Percentiles rank a stretch among this genome's conserved stretches.
These are phyloP conservation scores for Alternaria consortialis DNA, from an alignment of 2,329 filamentous ascomycete species.

Conservation along the genomic window DNA sequence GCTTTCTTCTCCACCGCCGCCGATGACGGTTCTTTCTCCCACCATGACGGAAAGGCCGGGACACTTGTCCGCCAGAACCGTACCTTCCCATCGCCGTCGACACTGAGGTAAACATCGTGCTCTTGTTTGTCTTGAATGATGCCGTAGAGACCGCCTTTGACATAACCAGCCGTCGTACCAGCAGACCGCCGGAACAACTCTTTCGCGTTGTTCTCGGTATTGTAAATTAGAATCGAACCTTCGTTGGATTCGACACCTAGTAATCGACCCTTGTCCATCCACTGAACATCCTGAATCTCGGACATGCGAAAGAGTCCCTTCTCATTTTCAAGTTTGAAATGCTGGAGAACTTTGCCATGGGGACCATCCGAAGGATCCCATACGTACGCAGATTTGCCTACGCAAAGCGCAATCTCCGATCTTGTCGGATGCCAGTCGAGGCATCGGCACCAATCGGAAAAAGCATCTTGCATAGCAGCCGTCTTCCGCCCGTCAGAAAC, in stretches of 20 bases:
- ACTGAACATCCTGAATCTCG: slow-evolving; percentile 18
- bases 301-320: slow-evolving; percentile 10
- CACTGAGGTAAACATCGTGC: slow-evolving; percentile 29
- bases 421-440: slow-evolving; percentile 39
- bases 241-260: slow-evolving; percentile 30
- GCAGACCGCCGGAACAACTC: slow-evolving; percentile 36
- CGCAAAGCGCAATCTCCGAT: slow-evolving; percentile 32
- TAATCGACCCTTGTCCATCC: slow-evolving; percentile 30
- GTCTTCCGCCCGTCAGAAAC: slow-evolving; percentile 26
- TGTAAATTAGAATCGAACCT: slow-evolving; percentile 35
- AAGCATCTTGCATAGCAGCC: slow-evolving; percentile 20
- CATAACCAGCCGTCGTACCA: slow-evolving; percentile 15
- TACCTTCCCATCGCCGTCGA: slow-evolving; percentile 36
- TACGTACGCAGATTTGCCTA: slow-evolving; percentile 28
- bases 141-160: slow-evolving; percentile 25
- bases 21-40: slow-evolving; percentile 21
- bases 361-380: slow-evolving; percentile 35
- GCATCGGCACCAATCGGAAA: slow-evolving; percentile 30
- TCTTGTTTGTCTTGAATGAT: slow-evolving; percentile 16
- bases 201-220: slow-evolving; percentile 35
- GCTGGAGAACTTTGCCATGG: slow-evolving; percentile 28
- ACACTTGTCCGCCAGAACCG: slow-evolving; percentile 33
- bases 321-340: slow-evolving; percentile 25
- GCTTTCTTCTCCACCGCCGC: neutral
- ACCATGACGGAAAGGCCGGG: slow-evolving; percentile 20